Conservation (phyloP, 257 asterid genomes). For the Solanum paucissectum region DNA sequence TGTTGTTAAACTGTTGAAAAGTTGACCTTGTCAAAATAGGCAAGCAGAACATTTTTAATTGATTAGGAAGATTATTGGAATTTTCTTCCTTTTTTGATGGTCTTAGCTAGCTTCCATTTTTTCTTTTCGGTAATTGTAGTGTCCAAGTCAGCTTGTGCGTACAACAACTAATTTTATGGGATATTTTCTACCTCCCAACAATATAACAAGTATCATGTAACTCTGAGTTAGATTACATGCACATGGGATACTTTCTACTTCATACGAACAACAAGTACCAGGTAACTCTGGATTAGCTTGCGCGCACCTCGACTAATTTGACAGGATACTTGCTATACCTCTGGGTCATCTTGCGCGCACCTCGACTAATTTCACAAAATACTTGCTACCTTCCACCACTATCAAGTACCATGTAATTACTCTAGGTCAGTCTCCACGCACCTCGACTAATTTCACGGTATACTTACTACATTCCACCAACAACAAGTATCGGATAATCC, state of each 20-base stretch:
- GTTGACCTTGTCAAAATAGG: background rate
- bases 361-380: background rate
- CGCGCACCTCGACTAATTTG: accelerated
- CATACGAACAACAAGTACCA: accelerated
- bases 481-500: background rate
- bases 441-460: background rate
- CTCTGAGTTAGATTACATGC: background rate
- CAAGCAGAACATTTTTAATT: background rate
- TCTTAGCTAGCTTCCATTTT: background rate
- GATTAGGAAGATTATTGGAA: background rate
- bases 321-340: background rate
- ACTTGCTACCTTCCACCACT: background rate
- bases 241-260: background rate
- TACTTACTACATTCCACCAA: background rate
- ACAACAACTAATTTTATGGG: background rate
- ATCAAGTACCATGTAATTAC: background rate
- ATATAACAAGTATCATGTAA: accelerated
- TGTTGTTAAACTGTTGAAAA: background rate
- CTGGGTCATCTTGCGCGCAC: background rate
- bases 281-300: background rate
- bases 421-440: too few species aligned
- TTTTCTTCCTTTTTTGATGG: background rate
- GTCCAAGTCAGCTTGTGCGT: background rate
- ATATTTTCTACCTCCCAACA: background rate
- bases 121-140: background rate